A percentile compares a stretch with the other conserved stretches of the same genome.
These are phyloP conservation scores for Gaeumannomyces sp. DNA, from an alignment of 2,329 filamentous ascomycete species.

Conservation along the genomic window DNA sequence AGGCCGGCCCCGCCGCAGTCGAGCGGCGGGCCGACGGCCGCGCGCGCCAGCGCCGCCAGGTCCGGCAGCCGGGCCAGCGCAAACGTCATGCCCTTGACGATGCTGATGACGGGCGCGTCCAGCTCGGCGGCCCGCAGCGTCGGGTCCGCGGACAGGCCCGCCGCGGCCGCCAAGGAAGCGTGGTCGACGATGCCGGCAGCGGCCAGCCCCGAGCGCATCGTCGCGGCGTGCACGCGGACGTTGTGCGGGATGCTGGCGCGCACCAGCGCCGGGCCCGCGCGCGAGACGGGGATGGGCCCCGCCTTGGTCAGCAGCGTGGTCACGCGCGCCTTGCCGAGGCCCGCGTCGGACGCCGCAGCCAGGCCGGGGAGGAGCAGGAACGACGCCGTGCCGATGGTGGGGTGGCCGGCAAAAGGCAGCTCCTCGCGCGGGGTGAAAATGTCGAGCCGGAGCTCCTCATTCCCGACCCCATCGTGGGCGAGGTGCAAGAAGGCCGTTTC, in stretches of 20 bases:
- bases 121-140: conserved; percentile 31
- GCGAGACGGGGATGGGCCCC: conserved; percentile 44
- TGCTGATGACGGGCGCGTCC: conserved; percentile 46
- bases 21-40: conserved; percentile 23
- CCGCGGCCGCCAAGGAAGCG: conserved; percentile 19
- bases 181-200: conserved; percentile 18
- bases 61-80: conserved; percentile 56
- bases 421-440: conserved; percentile 52
- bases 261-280: conserved; percentile 28
- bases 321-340: conserved; percentile 23
- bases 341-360: conserved; percentile 5
- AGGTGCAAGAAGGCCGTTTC: conserved; percentile 59
- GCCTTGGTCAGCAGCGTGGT: conserved; percentile 47
- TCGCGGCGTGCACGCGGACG: conserved; percentile 49
- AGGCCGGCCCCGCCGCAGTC: conserved; percentile 29
- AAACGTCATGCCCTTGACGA: conserved; percentile 72
- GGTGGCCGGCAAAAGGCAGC: conserved; percentile 57
- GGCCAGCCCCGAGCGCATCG: conserved; percentile 11
- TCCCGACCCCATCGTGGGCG: conserved; percentile 18
- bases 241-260: conserved; percentile 62
- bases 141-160: conserved; percentile 24
- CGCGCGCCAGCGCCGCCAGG: conserved; percentile 48
- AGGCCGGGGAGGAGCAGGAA: conserved; percentile 32
- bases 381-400: conserved; percentile 51
- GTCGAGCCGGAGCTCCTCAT: conserved; percentile 37